Base-by-base conservation (phyloP, 2,329 filamentous ascomycete species). In the Pseudogymnoascus sp. region DNA sequence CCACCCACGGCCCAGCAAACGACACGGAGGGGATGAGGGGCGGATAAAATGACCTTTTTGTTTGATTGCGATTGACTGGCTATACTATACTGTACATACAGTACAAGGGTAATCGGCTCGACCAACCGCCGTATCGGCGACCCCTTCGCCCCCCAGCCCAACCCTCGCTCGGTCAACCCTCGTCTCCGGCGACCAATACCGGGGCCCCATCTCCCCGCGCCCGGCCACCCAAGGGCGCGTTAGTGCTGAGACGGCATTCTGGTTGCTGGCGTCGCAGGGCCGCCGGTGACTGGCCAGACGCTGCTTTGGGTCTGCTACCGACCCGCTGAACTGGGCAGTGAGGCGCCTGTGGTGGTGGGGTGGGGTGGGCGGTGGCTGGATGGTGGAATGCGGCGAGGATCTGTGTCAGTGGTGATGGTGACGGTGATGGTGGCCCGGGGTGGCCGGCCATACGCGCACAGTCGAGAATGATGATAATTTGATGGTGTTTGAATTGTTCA, bases 191-290 rank as follows among this genome's bases (percentile, higher is more conserved):
- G 45, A 52, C 45, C 45, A 30, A 52, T 52, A 52, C 41, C 41
- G 41, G 23, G 41, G 23, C 45, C 45, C 45, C 26, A 7, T 52
- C 41, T 2, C 41, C 23, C 41, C 23, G 41, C 23, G 41, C 26
- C 41, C 41, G 41, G 23, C 41, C 26, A 30, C 41, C 41, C 41
- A 30, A 30, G 23, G 41, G 9, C n/a, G 41, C 41, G 26, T 52
- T 52, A 52, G 41, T 52, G 41, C 41, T 52, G 41, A 52, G 41
- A 52, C 41, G 41, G 23, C 41, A 52, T 26, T 52, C 41, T 52
- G 41, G 41, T 52, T 52, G 26, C 41, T 52, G 41, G 41, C n/a
- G 41, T 52, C 41, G 23, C 7, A 9, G 39, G 23, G 23, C 12
- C 23, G 41, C 23, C 30, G 41, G 23, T 52, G 13, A 52, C 18